A percentile compares a stretch with the other conserved stretches of the same genome.
These are phyloP conservation scores for Punica granatum DNA, from an alignment of 345 rosid genomes.

Conservation along the genomic window DNA sequence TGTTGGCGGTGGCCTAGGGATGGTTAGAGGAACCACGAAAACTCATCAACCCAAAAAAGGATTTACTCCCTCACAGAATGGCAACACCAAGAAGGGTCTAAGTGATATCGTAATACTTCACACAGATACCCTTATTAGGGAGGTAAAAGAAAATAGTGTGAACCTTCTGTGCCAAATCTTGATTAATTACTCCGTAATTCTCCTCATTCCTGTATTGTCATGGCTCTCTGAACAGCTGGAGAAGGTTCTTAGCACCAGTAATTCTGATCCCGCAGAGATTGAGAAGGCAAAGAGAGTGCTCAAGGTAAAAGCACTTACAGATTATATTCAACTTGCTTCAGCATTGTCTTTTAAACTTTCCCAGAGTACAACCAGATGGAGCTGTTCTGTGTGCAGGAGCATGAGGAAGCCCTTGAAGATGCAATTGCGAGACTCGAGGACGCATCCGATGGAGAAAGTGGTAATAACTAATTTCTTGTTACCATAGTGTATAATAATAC, in stretches of 20 bases:
- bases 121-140: conserved; percentile 78
- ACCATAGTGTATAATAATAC: conserved; percentile 17
- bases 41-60: conserved; percentile 45
- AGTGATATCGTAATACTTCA: conserved; percentile 87
- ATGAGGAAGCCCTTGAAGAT: conserved; percentile 77
- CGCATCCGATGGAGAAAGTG: conserved; percentile 96
- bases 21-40: conserved; percentile 62
- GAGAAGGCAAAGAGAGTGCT: conserved; percentile 87
- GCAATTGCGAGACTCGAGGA: conserved; percentile 92
- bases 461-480: conserved; percentile 65
- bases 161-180: not conserved
- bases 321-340: not conserved
- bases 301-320: conserved; percentile 38
- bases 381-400: conserved; percentile 46
- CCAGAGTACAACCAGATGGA: not conserved
- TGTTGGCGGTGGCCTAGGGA: conserved; percentile 46
- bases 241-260: conserved; percentile 58
- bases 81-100: conserved; percentile 63
- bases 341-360: not conserved
- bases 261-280: conserved; percentile 60
- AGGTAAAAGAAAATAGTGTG: conserved; percentile 49
- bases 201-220: conserved; percentile 8
- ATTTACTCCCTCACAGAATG: conserved; percentile 53
- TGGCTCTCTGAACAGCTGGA: conserved; percentile 54
- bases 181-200: conserved; percentile 5